A percentile compares a stretch with the other conserved stretches of the same genome.
phyloP scores from a whole-genome alignment of 768 basidiomycete species.

The Paxillus ammoniavirescens region DNA sequence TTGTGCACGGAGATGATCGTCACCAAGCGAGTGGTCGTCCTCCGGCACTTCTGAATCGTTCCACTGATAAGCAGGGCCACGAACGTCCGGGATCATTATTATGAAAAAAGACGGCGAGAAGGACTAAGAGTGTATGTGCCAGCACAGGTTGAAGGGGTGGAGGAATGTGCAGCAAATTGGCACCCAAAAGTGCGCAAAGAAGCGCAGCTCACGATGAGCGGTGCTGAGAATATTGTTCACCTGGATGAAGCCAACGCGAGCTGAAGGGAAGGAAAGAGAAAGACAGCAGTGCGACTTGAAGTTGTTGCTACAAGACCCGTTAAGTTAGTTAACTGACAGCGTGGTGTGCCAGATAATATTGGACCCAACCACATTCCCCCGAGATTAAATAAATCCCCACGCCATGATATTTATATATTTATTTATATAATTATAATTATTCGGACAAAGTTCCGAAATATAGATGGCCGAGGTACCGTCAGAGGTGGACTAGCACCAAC shows the following conservation, averaged over 20 bases:
- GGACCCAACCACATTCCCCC: background rate
- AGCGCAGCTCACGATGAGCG: constrained; percentile 1
- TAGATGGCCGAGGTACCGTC: no score
- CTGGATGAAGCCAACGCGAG: background rate
- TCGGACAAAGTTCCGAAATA: no score
- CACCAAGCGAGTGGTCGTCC: constrained; percentile 31
- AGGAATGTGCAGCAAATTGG: background rate
- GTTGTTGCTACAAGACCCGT: constrained; percentile 11
- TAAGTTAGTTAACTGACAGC: constrained; percentile 4
- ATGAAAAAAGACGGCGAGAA: background rate
- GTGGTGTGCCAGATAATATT: background rate
- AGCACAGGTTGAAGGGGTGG: background rate
- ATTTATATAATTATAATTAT: no score
- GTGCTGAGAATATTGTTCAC: background rate
- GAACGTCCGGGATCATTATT: constrained; percentile 22
- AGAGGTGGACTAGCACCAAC: no score
- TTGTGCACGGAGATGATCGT: constrained; percentile 7
- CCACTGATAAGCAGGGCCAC: constrained; percentile 36
- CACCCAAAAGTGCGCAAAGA: background rate
- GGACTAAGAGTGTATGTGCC: background rate
- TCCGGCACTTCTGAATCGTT: constrained; percentile 39
- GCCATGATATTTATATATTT: background rate
- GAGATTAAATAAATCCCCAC: background rate
- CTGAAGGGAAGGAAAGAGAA: constrained; percentile 4
- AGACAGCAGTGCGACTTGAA: constrained; percentile 1